These are phyloP conservation scores for Bacterosira constricta DNA, from an alignment of 108 stramenopile species.

Conservation along the genomic window DNA sequence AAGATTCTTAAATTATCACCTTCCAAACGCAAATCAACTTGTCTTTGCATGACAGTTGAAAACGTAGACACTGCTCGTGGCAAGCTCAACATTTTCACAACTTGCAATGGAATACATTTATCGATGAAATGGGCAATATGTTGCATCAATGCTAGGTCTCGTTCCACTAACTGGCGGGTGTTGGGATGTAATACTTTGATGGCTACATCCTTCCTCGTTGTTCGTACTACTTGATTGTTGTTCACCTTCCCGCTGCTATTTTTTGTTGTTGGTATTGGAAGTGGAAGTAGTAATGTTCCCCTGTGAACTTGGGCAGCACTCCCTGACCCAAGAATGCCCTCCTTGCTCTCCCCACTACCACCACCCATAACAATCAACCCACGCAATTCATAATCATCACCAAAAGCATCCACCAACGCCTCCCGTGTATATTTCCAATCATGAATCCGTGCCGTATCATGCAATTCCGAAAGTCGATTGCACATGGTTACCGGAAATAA, in stretches of 20 bases:
- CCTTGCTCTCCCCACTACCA: slow-evolving; percentile 1
- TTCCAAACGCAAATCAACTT: slow-evolving; percentile 85
- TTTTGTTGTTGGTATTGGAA: background rate
- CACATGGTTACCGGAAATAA: slow-evolving; percentile 79
- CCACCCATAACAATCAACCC: slow-evolving; percentile 52
- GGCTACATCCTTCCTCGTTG: slow-evolving; percentile 62
- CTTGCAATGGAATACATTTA: slow-evolving; percentile 58
- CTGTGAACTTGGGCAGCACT: slow-evolving; percentile 90
- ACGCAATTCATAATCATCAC: slow-evolving; percentile 62
- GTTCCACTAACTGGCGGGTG: slow-evolving; percentile 59
- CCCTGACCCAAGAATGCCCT: slow-evolving; percentile 77
- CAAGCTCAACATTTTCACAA: slow-evolving; percentile 72
- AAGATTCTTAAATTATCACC: slow-evolving; percentile 65
- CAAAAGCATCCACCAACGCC: slow-evolving; percentile 69
- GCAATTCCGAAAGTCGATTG: slow-evolving; percentile 67
- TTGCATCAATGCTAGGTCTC: slow-evolving; percentile 75
- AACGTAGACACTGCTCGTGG: slow-evolving; percentile 78
- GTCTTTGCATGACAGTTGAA: slow-evolving; percentile 62
- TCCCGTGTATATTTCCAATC: slow-evolving; percentile 68
- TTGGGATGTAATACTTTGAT: slow-evolving; percentile 89
- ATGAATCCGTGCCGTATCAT: slow-evolving; percentile 71
- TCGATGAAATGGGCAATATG: slow-evolving; percentile 62
- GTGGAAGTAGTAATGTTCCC: slow-evolving; percentile 41
- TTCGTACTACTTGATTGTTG: too few species aligned
- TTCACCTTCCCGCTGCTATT: too few species aligned